Percentiles rank a stretch among this genome's conserved stretches.
Conservation (phyloP, 768 basidiomycete genomes). For the Lactifluus hygrophoroides region DNA sequence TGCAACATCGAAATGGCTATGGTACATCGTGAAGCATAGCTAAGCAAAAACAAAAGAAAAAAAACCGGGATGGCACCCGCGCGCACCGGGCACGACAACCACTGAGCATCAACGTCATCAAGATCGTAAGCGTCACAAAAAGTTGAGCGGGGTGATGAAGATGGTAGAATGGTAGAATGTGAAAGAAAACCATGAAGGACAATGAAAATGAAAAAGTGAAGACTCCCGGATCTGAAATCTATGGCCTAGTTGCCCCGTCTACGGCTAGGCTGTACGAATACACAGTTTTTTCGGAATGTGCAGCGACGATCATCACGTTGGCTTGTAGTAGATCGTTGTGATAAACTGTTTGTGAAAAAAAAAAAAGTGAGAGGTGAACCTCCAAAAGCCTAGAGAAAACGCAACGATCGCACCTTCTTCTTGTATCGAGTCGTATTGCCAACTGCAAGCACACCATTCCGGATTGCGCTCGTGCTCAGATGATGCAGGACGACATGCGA, state of each 20-base stretch:
- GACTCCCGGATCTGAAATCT: constrained; percentile 5
- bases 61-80: not conserved
- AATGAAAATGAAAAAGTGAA: constrained; percentile 3
- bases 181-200: not conserved
- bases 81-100: constrained; percentile 15
- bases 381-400: not conserved
- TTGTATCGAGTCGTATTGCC: constrained; percentile 87
- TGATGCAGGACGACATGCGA: constrained; percentile 93
- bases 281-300: constrained; percentile 1
- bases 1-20: constrained; percentile 18
- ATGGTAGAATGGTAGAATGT: not conserved
- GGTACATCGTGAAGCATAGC: constrained; percentile 15
- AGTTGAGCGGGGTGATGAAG: not conserved
- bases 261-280: constrained; percentile 11
- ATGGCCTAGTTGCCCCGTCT: constrained; percentile 10
- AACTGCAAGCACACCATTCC: constrained; percentile 88
- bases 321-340: constrained; percentile 79
- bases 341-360: constrained; percentile 46
- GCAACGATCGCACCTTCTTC: constrained; percentile 68
- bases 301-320: constrained; percentile 32
- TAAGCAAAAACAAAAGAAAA: not conserved
- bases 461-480: constrained; percentile 89
- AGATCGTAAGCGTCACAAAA: constrained; percentile 14
- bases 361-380: not conserved
- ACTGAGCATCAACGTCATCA: constrained; percentile 15